These are phyloP conservation scores for Ascochyta clinopodiicola DNA, from an alignment of 2,329 filamentous ascomycete species.

Conservation along the genomic window DNA sequence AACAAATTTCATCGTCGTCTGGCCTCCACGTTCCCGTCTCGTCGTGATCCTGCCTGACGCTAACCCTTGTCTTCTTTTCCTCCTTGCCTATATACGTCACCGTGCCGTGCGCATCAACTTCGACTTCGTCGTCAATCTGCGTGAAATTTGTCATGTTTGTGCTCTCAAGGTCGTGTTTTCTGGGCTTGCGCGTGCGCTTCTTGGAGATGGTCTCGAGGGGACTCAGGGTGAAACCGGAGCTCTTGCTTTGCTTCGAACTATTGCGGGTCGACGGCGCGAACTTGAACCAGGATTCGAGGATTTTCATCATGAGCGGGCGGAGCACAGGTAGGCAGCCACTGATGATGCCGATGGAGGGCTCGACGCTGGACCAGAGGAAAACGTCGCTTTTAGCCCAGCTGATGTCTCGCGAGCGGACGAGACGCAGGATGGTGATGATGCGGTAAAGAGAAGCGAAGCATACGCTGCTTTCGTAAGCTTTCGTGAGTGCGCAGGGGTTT, in stretches of 20 bases:
- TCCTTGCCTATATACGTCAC: not conserved
- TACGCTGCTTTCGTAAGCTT: too few relatives aligned
- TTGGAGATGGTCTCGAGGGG: conserved; percentile 30
- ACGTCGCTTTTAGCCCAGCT: too few relatives aligned
- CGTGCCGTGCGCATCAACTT: conserved; percentile 5
- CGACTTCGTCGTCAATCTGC: conserved; percentile 11
- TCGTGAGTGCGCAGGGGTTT: too few relatives aligned
- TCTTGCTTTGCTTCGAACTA: not conserved
- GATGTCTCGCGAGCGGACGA: too few relatives aligned
- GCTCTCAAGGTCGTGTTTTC: conserved; percentile 19
- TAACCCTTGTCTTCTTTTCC: conserved; percentile 1
- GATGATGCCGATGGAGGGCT: too few relatives aligned
- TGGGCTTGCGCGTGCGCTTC: conserved; percentile 29
- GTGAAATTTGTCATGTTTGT: conserved; percentile 9
- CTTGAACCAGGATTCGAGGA: too few relatives aligned
- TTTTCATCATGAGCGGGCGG: too few relatives aligned
- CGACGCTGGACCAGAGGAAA: too few relatives aligned
- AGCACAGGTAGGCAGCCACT: too few relatives aligned
- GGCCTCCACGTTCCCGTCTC: conserved; percentile 20
- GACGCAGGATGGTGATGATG: too few relatives aligned
- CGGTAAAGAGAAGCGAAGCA: too few relatives aligned
- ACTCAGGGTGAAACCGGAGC: conserved; percentile 4
- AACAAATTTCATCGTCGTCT: conserved; percentile 30
- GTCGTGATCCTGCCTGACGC: conserved; percentile 7
- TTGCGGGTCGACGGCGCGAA: not conserved